Percentiles rank a stretch among this genome's conserved stretches.
Conservation (phyloP, 768 basidiomycete species). For the Hysterangium stoloniferum region DNA sequence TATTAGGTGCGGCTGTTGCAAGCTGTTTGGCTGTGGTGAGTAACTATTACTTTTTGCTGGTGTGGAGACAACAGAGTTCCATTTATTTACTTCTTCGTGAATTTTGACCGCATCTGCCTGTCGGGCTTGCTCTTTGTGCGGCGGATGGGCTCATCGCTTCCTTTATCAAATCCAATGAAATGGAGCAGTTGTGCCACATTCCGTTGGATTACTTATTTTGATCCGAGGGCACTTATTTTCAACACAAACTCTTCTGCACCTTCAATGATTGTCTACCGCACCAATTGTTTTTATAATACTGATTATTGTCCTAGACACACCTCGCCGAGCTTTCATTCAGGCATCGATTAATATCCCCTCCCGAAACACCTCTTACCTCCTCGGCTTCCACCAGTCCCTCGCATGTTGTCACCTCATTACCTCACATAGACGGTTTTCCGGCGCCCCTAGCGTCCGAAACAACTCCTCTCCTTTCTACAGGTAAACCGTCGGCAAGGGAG, state of each 20-base stretch:
- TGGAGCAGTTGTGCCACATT: too few species aligned
- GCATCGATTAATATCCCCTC: conserved; percentile 32
- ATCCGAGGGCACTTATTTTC: too few species aligned
- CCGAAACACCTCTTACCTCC: conserved; percentile 28
- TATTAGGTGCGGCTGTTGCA: conserved; percentile 53
- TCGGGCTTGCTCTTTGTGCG: too few species aligned
- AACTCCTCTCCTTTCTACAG: conserved; percentile 47
- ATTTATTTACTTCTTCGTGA: too few species aligned
- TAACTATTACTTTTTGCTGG: conserved; percentile 12
- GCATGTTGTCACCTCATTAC: conserved; percentile 14
- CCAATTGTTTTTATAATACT: not conserved
- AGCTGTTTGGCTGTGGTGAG: conserved; percentile 57
- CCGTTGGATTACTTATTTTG: too few species aligned
- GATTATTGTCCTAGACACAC: conserved; percentile 58
- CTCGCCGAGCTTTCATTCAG: conserved; percentile 55
- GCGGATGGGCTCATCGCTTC: too few species aligned
- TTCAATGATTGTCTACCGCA: too few species aligned
- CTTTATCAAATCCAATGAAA: too few species aligned
- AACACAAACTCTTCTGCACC: too few species aligned
- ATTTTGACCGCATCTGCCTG: too few species aligned
- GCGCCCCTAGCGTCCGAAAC: conserved; percentile 31
- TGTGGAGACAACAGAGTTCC: too few species aligned
- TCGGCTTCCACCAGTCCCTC: conserved; percentile 19
- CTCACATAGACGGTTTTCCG: not conserved
- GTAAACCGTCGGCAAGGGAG: conserved; percentile 27